A percentile compares a stretch with the other conserved stretches of the same genome.
phyloP scores from a whole-genome alignment of 2,329 filamentous ascomycete genomes.

The Sclerotiophoma versabilis region DNA sequence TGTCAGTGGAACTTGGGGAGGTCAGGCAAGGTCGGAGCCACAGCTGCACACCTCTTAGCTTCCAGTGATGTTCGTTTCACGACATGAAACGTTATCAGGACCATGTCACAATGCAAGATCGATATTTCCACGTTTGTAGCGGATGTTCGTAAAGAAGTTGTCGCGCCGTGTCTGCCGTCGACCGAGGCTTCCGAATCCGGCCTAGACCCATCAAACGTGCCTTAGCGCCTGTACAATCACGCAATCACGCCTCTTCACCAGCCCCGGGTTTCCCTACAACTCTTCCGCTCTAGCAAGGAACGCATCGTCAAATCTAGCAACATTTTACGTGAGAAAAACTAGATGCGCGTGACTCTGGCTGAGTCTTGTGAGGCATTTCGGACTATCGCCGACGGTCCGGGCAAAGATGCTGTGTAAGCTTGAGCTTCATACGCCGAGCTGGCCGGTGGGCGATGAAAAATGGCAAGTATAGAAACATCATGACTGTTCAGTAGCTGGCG shows the following conservation, averaged over 20 bases:
- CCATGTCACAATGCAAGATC: too few relatives aligned
- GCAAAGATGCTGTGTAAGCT: constrained; percentile 5
- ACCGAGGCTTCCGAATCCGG: background rate
- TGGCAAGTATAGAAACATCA: constrained; percentile 10
- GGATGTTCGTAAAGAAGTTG: too few relatives aligned
- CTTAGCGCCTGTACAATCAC: constrained; percentile 3
- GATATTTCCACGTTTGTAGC: too few relatives aligned
- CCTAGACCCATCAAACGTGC: background rate
- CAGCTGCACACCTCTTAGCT: too few relatives aligned
- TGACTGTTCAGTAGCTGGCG: constrained; percentile 2
- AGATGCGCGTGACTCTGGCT: background rate
- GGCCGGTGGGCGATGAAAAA: constrained; percentile 1
- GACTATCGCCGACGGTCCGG: constrained; percentile 16
- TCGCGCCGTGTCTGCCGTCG: background rate
- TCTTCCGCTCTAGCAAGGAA: background rate
- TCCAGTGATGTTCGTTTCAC: too few relatives aligned
- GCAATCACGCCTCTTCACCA: constrained; percentile 11
- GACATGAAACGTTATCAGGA: too few relatives aligned
- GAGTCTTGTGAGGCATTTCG: constrained; percentile 11
- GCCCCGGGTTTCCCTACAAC: constrained; percentile 4
- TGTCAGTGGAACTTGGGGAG: too few relatives aligned
- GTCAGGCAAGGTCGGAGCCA: too few relatives aligned
- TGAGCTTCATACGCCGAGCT: constrained; percentile 10
- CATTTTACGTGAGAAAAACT: constrained; percentile 12
- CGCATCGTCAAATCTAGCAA: background rate